phyloP scores from a whole-genome alignment of 1,284 basidiomycete genomes.

The Austropuccinia psidii region DNA sequence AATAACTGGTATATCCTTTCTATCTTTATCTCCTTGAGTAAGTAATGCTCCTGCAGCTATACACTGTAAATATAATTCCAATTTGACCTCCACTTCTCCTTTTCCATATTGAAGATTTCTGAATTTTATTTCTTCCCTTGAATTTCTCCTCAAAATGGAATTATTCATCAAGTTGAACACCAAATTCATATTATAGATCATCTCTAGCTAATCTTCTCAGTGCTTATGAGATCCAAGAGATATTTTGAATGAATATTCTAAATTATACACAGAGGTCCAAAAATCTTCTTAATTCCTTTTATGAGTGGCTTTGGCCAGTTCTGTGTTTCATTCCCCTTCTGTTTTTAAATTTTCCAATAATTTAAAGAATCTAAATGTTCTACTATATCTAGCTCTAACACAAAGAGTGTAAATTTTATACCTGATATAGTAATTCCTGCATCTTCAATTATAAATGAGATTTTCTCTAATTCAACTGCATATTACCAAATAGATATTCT shows the following conservation, averaged over 20 bases:
- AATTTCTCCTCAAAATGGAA: too few relatives aligned
- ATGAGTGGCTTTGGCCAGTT: background rate
- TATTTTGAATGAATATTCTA: background rate
- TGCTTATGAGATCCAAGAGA: background rate
- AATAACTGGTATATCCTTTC: too few relatives aligned
- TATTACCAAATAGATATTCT: constrained; percentile 17
- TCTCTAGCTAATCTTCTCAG: constrained; percentile 19
- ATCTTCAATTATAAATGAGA: constrained; percentile 17
- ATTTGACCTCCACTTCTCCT: too few relatives aligned
- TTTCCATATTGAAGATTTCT: too few relatives aligned
- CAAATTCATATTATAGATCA: background rate
- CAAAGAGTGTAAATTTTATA: background rate
- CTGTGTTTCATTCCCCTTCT: background rate
- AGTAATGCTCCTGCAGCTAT: too few relatives aligned
- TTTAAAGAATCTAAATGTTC: background rate
- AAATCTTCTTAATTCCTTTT: background rate
- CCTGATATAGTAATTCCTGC: constrained; percentile 1
- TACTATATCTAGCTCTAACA: background rate
- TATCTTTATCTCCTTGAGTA: too few relatives aligned
- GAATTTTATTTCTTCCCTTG: too few relatives aligned
- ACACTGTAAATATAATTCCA: too few relatives aligned
- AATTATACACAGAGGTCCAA: constrained; percentile 9
- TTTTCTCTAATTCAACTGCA: background rate
- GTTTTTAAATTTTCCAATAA: background rate
- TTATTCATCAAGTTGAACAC: too few relatives aligned